Evolutionary conservation across 768 basidiomycete species (phyloP).

Genomic region (Suillus cothurnatus): DNA sequence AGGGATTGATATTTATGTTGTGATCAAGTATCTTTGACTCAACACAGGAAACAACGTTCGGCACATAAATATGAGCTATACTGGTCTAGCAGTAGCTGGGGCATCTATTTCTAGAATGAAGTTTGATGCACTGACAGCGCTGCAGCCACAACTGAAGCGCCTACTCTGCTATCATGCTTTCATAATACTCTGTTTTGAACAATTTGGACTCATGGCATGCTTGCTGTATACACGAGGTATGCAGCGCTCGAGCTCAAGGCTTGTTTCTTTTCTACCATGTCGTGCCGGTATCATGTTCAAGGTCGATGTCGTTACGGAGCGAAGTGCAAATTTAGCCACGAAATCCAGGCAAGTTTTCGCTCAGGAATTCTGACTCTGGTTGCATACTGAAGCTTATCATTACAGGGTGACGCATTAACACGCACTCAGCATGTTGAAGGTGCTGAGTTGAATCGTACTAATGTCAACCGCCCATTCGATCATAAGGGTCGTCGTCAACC

Average conservation of each 20-base stretch:
- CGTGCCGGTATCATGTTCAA: slow-evolving; percentile 25
- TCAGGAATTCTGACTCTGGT: not conserved
- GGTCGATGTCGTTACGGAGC: slow-evolving; percentile 31
- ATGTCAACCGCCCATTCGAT: not conserved
- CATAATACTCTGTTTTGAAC: not conserved
- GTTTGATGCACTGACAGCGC: not conserved
- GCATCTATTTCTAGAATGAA: no score
- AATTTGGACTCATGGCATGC: not conserved
- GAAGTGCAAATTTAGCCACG: slow-evolving; percentile 29
- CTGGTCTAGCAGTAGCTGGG: not conserved
- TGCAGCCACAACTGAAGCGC: not conserved
- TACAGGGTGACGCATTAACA: slow-evolving; percentile 8
- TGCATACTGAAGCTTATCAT: not conserved
- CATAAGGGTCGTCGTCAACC: not conserved
- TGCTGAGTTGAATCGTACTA: not conserved
- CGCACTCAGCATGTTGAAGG: not conserved
- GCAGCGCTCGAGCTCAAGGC: not conserved
- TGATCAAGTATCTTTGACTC: not conserved
- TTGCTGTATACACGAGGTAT: slow-evolving; percentile 1
- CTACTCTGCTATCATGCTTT: not conserved
- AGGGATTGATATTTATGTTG: not conserved
- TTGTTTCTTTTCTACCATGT: slow-evolving; percentile 1
- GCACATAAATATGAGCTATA: not conserved
- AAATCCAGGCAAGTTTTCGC: slow-evolving; percentile 13
- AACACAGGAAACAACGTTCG: not conserved